Conservation (phyloP, 495 filamentous ascomycete species). For the Extremus antarcticus region DNA sequence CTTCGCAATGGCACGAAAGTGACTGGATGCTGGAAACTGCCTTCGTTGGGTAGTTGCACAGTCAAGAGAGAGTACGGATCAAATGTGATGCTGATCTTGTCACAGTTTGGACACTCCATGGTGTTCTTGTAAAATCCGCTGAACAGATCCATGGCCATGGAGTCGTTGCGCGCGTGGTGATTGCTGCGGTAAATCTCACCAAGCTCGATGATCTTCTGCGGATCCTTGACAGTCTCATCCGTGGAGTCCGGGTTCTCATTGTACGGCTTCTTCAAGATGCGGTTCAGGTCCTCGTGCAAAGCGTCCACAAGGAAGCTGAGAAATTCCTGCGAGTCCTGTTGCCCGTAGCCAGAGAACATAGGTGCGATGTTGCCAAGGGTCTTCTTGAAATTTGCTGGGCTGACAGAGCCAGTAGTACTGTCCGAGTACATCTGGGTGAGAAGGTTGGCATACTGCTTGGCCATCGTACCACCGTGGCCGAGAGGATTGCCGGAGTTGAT, state of each 20-base stretch:
- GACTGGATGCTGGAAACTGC: conserved; percentile 59
- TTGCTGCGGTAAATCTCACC: conserved; percentile 82
- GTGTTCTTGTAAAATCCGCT: conserved; percentile 98
- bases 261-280: conserved; percentile 90
- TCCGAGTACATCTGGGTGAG: conserved; percentile 62
- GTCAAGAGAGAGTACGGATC: conserved; percentile 95
- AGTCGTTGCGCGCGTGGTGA: conserved; percentile 86
- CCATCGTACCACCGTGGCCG: conserved; percentile 71
- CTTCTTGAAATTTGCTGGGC: conserved; percentile 67
- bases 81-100: conserved; percentile 96
- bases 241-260: conserved; percentile 97
- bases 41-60: conserved; percentile 76
- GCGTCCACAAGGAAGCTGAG: conserved; percentile 93
- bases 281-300: conserved; percentile 86
- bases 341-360: conserved; percentile 84
- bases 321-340: conserved; percentile 97
- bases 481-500: conserved; percentile 77
- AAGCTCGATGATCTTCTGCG: conserved; percentile 63
- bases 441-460: conserved; percentile 64
- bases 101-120: conserved; percentile 76
- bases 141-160: conserved; percentile 87
- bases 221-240: conserved; percentile 85
- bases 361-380: conserved; percentile 69
- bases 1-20: conserved; percentile 61
- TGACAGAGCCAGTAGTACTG: conserved; percentile 48